phyloP scores from a whole-genome alignment of 345 rosid genomes.

The Draba incana region DNA sequence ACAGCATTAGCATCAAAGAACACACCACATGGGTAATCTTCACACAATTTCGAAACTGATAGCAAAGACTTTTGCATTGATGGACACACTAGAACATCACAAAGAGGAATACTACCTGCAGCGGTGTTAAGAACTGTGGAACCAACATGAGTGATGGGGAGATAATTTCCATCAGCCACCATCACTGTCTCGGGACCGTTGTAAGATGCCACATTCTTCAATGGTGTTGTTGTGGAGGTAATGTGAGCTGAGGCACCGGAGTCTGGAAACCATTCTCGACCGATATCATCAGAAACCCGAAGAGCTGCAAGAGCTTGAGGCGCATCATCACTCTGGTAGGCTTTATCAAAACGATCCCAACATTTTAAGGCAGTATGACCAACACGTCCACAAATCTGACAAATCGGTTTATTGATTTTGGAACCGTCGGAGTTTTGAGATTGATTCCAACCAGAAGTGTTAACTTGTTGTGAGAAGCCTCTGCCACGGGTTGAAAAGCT shows the following conservation, averaged over 20 bases:
- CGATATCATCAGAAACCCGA: accelerated
- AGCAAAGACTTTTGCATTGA: background rate
- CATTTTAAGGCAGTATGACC: background rate
- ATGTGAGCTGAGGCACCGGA: background rate
- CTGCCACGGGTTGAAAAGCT: too few relatives aligned
- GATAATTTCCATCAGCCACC: background rate
- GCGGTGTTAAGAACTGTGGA: background rate
- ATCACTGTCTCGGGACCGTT: background rate
- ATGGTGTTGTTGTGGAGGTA: background rate
- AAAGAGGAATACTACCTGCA: background rate
- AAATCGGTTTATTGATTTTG: too few relatives aligned
- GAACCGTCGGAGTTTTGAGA: too few relatives aligned
- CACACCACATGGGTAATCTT: background rate
- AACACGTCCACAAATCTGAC: too few relatives aligned
- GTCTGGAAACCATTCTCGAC: background rate
- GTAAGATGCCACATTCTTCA: background rate
- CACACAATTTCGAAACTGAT: background rate
- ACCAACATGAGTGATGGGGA: background rate
- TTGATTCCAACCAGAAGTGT: too few relatives aligned
- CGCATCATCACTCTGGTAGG: background rate
- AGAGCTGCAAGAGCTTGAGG: background rate
- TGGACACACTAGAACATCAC: background rate
- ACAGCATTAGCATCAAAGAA: background rate
- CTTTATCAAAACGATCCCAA: background rate
- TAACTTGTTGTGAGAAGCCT: too few relatives aligned